Percentiles rank a stretch among this genome's conserved stretches.
These are phyloP conservation scores for Monilinia aucupariae DNA, from an alignment of 2,329 filamentous ascomycete genomes.

Conservation along the genomic window DNA sequence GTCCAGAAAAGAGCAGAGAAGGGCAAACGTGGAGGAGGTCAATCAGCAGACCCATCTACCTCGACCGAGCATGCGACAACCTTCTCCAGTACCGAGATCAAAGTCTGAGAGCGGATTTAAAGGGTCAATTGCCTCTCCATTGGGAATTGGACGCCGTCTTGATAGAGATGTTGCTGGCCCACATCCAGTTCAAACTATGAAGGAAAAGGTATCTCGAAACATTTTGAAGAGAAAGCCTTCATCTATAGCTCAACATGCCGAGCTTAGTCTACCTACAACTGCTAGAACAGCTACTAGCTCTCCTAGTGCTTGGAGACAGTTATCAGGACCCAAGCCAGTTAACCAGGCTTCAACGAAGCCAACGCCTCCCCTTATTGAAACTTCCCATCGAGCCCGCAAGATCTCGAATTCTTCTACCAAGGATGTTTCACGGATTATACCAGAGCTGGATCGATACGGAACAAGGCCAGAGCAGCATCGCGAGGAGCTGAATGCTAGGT, in stretches of 20 bases:
- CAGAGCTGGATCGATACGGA: conserved; percentile 58
- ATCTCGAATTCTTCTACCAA: conserved; percentile 21
- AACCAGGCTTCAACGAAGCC: background rate
- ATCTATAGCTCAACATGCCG: conserved; percentile 40
- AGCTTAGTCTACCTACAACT: conserved; percentile 23
- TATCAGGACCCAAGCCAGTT: conserved; percentile 20
- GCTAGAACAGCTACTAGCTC: conserved; percentile 24
- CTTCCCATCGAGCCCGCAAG: conserved; percentile 36
- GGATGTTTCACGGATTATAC: conserved; percentile 41
- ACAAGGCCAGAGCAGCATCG: conserved; percentile 40
- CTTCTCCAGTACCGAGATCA: conserved; percentile 22
- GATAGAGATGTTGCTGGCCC: conserved; percentile 13
- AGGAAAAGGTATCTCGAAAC: conserved; percentile 37
- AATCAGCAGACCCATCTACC: conserved; percentile 25
- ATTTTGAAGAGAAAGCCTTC: conserved; percentile 48
- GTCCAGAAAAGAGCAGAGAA: conserved; percentile 25
- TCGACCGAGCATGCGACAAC: conserved; percentile 25
- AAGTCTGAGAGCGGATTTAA: conserved; percentile 23
- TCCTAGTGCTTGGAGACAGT: conserved; percentile 21
- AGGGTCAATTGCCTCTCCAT: conserved; percentile 22
- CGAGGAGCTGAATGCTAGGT: conserved; percentile 30
- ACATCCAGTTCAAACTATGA: conserved; percentile 22
- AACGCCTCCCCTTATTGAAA: background rate
- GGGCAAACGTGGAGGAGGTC: conserved; percentile 18
- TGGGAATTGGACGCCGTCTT: conserved; percentile 27